phyloP scores from a whole-genome alignment of 305 asterid genomes.

The Rubia balearica region DNA sequence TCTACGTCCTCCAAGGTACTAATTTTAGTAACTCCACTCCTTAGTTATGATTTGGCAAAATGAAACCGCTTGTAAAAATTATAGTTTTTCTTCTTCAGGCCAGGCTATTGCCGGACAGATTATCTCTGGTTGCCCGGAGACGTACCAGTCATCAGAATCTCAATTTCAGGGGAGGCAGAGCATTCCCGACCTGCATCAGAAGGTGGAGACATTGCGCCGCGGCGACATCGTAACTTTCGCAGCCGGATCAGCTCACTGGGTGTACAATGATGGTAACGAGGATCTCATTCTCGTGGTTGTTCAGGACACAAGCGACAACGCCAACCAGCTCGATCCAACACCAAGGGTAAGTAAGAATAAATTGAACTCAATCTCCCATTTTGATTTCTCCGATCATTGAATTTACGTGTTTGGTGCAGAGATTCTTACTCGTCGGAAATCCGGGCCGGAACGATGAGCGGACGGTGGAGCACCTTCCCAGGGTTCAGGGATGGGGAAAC shows the following conservation, averaged over 20 bases:
- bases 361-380: not conserved
- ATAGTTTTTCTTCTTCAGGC: no score
- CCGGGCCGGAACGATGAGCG: conserved; percentile 21
- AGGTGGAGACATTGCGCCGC: conserved; percentile 27
- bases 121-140: conserved; percentile 60
- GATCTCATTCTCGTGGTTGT: conserved; percentile 44
- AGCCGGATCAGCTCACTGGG: conserved; percentile 65
- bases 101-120: conserved; percentile 34
- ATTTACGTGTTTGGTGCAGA: conserved; percentile 24
- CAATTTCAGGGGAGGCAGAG: conserved; percentile 19
- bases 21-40: no score
- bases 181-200: conserved; percentile 42
- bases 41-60: no score
- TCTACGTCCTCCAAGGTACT: conserved; percentile 49
- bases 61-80: no score
- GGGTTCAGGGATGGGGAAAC: conserved; percentile 25
- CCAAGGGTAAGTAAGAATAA: conserved; percentile 38
- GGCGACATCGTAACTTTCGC: conserved; percentile 50
- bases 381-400: not conserved
- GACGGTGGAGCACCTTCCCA: conserved; percentile 2
- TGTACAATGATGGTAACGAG: conserved; percentile 44
- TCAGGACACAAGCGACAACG: conserved; percentile 36
- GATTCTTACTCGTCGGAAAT: conserved; percentile 55
- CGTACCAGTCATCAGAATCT: conserved; percentile 34
- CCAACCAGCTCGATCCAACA: conserved; percentile 53